Conservation (phyloP, 495 filamentous ascomycete genomes). For the Lindgomyces ingoldianus region DNA sequence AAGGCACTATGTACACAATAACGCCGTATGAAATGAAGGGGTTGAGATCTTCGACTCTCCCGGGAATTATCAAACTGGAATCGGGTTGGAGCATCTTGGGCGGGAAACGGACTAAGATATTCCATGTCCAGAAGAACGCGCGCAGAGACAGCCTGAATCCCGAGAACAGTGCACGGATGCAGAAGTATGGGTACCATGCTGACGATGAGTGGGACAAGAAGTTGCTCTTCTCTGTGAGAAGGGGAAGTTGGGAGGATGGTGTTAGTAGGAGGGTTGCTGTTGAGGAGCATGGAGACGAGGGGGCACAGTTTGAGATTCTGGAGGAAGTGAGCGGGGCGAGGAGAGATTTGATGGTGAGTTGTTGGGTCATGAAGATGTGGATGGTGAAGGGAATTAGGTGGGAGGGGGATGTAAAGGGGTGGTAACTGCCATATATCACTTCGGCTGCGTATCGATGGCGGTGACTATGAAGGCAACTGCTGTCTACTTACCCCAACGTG, state of each 20-base stretch:
- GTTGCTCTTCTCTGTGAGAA: conserved; percentile 27
- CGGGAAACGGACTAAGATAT: conserved; percentile 28
- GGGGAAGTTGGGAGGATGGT: conserved; percentile 26
- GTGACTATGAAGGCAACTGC: not conserved
- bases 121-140: conserved; percentile 21
- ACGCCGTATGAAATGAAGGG: conserved; percentile 29
- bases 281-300: not conserved
- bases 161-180: conserved; percentile 32
- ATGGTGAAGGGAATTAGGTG: conserved; percentile 25
- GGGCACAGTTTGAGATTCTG: conserved; percentile 13
- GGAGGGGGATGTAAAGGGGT: conserved; percentile 28
- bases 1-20: conserved; percentile 31
- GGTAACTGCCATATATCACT: not conserved
- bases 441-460: not conserved
- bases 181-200: conserved; percentile 36
- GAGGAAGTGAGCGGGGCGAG: conserved; percentile 3
- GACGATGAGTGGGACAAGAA: conserved; percentile 34
- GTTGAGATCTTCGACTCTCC: conserved; percentile 14
- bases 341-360: conserved; percentile 29
- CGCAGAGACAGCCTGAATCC: conserved; percentile 28
- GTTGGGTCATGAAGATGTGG: conserved; percentile 32
- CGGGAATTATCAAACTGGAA: conserved; percentile 26
- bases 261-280: conserved; percentile 7
- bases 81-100: conserved; percentile 4
- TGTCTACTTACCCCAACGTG: no score